These are phyloP conservation scores for Arabidopsis lyrata DNA, from an alignment of 441 rosid genomes.

Conservation along the genomic window DNA sequence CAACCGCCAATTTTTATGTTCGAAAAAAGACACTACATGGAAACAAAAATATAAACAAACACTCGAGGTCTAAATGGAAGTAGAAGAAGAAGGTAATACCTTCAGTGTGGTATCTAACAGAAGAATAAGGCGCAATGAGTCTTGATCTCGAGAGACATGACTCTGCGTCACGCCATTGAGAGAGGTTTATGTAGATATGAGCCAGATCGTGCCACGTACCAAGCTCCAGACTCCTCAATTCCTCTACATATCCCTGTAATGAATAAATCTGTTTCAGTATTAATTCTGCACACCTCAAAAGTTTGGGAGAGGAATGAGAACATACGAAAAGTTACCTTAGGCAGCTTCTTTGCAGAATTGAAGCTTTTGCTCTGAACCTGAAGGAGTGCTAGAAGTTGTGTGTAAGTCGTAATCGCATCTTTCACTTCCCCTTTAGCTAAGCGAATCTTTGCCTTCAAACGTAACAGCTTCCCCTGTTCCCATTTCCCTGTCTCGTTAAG, in stretches of 20 bases:
- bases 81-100: slow-evolving; percentile 47
- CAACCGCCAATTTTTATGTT: neutral
- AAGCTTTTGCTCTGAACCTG: slow-evolving; percentile 79
- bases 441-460: slow-evolving; percentile 81
- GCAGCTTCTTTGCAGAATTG: slow-evolving; percentile 53
- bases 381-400: slow-evolving; percentile 82
- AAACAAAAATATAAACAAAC: neutral
- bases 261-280: slow-evolving; percentile 11
- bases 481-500: slow-evolving; percentile 83
- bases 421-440: slow-evolving; percentile 69
- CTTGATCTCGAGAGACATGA: slow-evolving; percentile 85
- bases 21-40: neutral
- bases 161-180: slow-evolving; percentile 90
- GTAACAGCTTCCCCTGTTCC: slow-evolving; percentile 86
- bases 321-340: slow-evolving; percentile 51
- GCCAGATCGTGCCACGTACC: slow-evolving; percentile 94
- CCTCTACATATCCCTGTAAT: slow-evolving; percentile 54
- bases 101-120: slow-evolving; percentile 62
- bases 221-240: slow-evolving; percentile 63
- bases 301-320: slow-evolving; percentile 11
- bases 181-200: slow-evolving; percentile 69
- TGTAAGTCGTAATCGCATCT: slow-evolving; percentile 69
- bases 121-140: slow-evolving; percentile 65
- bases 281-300: neutral
- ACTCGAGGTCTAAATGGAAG: neutral